These are phyloP conservation scores for Quercus aquifolioides DNA, from an alignment of 306 rosid genomes.

Conservation along the genomic window DNA sequence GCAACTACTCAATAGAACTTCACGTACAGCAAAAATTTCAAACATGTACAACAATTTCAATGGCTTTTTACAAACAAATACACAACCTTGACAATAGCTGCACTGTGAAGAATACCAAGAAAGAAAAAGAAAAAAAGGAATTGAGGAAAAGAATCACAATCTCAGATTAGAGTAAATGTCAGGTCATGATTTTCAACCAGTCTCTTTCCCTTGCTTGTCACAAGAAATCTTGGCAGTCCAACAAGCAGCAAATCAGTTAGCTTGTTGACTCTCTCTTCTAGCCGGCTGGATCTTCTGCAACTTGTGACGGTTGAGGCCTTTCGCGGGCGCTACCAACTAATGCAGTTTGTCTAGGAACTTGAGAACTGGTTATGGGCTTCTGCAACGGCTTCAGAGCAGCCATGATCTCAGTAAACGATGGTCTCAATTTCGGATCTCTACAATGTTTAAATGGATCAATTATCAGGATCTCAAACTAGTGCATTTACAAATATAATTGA, in stretches of 20 bases:
- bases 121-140: neutral
- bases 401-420: slow-evolving; percentile 90
- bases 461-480: neutral
- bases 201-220: slow-evolving; percentile 24
- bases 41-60: slow-evolving; percentile 44
- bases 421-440: slow-evolving; percentile 90
- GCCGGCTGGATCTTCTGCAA: slow-evolving; percentile 40
- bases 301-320: slow-evolving; percentile 35
- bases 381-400: slow-evolving; percentile 84
- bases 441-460: slow-evolving; percentile 28
- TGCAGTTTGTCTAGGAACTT: slow-evolving; percentile 45
- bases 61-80: slow-evolving; percentile 53
- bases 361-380: slow-evolving; percentile 61
- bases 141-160: slow-evolving; percentile 40
- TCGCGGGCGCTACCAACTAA: slow-evolving; percentile 18
- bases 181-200: slow-evolving; percentile 48
- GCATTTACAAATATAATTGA: neutral
- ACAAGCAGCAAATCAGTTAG: slow-evolving; percentile 42
- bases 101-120: slow-evolving; percentile 16
- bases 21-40: slow-evolving; percentile 35
- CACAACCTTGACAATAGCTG: slow-evolving; percentile 48
- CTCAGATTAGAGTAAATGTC: slow-evolving; percentile 38
- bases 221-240: slow-evolving; percentile 42
- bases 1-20: slow-evolving; percentile 22
- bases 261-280: slow-evolving; percentile 25